These are phyloP conservation scores for Teratosphaeria pseudoeucalypti DNA, from an alignment of 2,329 filamentous ascomycete genomes.

Conservation along the genomic window DNA sequence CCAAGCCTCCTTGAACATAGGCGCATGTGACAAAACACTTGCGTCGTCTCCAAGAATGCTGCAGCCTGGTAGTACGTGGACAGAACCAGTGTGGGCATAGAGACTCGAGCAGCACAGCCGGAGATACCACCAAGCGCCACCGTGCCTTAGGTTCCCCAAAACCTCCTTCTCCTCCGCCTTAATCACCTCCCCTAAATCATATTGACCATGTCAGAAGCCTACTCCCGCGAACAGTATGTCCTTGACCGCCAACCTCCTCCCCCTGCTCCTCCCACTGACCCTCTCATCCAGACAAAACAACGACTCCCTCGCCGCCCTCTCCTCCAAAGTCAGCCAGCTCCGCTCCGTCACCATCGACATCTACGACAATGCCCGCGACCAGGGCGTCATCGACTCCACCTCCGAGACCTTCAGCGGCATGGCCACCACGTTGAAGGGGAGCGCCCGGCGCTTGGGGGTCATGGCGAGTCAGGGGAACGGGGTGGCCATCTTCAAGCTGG, in stretches of 20 bases:
- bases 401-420: conserved; percentile 88
- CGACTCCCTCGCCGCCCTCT: conserved; percentile 81
- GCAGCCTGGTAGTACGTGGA: no score
- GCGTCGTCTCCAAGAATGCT: no score
- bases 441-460: conserved; percentile 67
- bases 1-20: no score
- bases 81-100: no score
- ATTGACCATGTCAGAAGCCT: conserved; percentile 43
- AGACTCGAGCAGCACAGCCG: no score
- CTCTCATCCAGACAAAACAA: conserved; percentile 65
- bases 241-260: not conserved
- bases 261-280: not conserved
- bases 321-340: conserved; percentile 80
- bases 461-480: conserved; percentile 91
- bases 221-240: conserved; percentile 48
- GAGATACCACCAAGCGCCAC: not conserved
- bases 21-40: not conserved
- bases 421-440: conserved; percentile 71
- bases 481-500: conserved; percentile 79
- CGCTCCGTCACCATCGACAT: conserved; percentile 95
- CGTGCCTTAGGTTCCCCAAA: not conserved
- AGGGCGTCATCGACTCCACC: conserved; percentile 78
- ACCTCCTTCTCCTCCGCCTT: not conserved
- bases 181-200: not conserved
- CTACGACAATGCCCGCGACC: conserved; percentile 86